Conservation (phyloP, 2,329 filamentous ascomycete species). For the Neofusicoccum cordaticola region DNA sequence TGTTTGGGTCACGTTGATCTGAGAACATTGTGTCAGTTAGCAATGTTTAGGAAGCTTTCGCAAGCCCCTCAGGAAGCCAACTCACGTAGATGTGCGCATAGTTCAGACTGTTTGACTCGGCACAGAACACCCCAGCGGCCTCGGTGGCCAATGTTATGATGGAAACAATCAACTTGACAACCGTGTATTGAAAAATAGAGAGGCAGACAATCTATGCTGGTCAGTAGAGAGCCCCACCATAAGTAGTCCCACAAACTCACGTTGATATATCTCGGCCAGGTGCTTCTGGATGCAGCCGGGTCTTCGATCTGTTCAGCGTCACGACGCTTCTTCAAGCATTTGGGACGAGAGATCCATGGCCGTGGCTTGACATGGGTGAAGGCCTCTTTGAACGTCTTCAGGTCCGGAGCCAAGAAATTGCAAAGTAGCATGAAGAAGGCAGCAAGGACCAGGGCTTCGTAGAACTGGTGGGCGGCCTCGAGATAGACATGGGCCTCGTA, state of each 20-base stretch:
- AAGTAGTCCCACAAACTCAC: not conserved
- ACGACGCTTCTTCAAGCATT: not conserved
- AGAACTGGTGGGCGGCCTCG: not conserved
- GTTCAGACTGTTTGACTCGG: not conserved
- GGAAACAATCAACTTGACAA: not conserved
- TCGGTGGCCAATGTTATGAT: not conserved
- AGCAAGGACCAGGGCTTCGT: not conserved
- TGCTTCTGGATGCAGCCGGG: not conserved
- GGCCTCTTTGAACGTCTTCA: not conserved
- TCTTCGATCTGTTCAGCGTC: not conserved
- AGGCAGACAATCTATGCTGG: not conserved
- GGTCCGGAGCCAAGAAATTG: not conserved
- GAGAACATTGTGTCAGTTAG: too few species aligned
- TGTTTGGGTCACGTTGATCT: not conserved
- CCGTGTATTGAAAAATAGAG: not conserved
- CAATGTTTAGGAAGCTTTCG: too few species aligned
- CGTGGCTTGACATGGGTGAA: not conserved
- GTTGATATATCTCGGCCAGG: not conserved
- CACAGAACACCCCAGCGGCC: not conserved
- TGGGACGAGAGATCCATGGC: not conserved
- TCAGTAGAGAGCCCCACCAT: not conserved
- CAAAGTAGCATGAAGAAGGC: not conserved
- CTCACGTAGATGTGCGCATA: not conserved
- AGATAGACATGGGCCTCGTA: not conserved
- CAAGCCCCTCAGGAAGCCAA: too few species aligned